Evolutionary conservation across 164 flowering plant species (phyloP).

Genomic region (Tinospora cordifolia): DNA sequence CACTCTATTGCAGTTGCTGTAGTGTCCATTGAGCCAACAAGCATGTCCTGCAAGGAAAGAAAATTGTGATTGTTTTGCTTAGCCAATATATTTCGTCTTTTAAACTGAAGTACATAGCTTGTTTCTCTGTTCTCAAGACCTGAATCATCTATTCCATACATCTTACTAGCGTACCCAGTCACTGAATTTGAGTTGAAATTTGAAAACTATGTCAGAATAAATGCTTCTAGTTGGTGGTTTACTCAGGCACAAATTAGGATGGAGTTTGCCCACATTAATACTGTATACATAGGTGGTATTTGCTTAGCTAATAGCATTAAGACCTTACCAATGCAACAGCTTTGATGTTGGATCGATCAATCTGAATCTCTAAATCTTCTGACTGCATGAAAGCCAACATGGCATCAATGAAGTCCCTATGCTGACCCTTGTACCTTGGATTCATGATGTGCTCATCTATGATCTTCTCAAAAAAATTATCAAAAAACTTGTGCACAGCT

Average conservation of each 20-base stretch:
- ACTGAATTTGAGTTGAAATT: background rate
- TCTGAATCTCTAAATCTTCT: constrained; percentile 17
- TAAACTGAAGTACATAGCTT: no score
- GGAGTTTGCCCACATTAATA: background rate
- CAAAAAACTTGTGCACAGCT: constrained; percentile 26
- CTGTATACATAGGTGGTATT: background rate
- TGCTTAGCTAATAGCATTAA: background rate
- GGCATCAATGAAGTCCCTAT: constrained; percentile 37
- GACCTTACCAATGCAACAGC: constrained; percentile 31
- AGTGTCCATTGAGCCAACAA: constrained; percentile 17
- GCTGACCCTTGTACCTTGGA: constrained; percentile 8
- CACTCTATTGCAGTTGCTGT: constrained; percentile 17
- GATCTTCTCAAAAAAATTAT: constrained; percentile 34
- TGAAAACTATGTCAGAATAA: background rate
- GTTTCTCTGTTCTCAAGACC: no score
- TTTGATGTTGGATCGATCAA: constrained; percentile 38
- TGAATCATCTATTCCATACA: background rate
- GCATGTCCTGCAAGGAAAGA: constrained; percentile 13
- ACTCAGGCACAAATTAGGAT: no score
- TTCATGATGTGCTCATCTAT: constrained; percentile 36
- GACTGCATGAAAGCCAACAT: constrained; percentile 34
- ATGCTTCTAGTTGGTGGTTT: no score
- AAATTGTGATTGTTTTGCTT: background rate
- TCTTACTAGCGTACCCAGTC: background rate
- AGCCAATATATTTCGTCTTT: no score